These are phyloP conservation scores for Chlorella sp. DNA, from an alignment of 139 green algal genomes.

Conservation along the genomic window DNA sequence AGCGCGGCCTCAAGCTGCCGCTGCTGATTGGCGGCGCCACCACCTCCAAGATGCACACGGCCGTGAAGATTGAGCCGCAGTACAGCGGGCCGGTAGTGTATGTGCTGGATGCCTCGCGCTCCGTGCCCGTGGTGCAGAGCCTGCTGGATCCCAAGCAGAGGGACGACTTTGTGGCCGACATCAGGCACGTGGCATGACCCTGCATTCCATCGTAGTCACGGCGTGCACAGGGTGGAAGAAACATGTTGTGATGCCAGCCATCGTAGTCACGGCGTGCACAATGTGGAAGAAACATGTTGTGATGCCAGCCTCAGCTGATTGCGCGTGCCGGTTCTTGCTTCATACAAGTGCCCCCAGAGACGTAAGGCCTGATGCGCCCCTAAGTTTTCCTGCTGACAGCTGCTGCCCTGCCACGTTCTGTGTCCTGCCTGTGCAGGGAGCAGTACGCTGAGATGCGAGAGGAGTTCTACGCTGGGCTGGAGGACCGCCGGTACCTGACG, in stretches of 20 bases:
- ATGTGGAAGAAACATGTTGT: too few species aligned
- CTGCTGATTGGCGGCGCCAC: slow-evolving; percentile 98
- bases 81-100: slow-evolving; percentile 92
- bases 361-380: neutral
- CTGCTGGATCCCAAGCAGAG: slow-evolving; percentile 79
- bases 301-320: neutral
- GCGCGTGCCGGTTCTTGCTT: neutral
- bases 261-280: too few species aligned
- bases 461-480: slow-evolving; percentile 96
- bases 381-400: too few species aligned
- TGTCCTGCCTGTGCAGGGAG: slow-evolving; percentile 60
- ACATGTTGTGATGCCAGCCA: too few species aligned
- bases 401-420: neutral
- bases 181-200: slow-evolving; percentile 18
- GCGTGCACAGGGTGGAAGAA: too few species aligned
- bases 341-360: too few species aligned
- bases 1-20: slow-evolving; percentile 86
- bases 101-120: slow-evolving; percentile 95
- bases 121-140: slow-evolving; percentile 90
- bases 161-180: slow-evolving; percentile 71
- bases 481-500: slow-evolving; percentile 92
- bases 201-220: neutral
- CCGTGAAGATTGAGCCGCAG: slow-evolving; percentile 95
- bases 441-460: slow-evolving; percentile 95
- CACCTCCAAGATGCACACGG: slow-evolving; percentile 99